These are phyloP conservation scores for Cyberlindnera meyerae DNA, from an alignment of 805 yeast species.

Conservation along the genomic window DNA sequence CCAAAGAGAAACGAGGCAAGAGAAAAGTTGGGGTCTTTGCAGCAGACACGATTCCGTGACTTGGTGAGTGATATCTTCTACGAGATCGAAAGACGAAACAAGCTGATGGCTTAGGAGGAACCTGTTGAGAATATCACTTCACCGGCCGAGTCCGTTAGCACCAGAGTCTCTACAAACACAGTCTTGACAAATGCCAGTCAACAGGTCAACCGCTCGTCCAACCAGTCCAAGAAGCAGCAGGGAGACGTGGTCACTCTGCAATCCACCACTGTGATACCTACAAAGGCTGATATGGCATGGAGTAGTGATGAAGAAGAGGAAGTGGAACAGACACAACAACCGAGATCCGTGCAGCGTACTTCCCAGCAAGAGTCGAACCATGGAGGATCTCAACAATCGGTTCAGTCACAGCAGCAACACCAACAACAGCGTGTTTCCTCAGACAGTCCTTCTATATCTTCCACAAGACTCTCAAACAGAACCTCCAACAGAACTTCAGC, in stretches of 20 bases:
- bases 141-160: background rate
- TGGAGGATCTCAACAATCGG: background rate
- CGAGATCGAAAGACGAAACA: constrained; percentile 75
- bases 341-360: too few relatives aligned
- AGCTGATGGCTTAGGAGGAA: constrained; percentile 33
- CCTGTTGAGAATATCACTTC: background rate
- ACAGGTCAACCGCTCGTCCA: constrained; percentile 2
- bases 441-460: background rate
- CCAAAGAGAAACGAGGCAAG: constrained; percentile 95
- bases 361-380: background rate
- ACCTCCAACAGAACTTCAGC: constrained; percentile 8
- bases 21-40: constrained; percentile 80
- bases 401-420: too few relatives aligned
- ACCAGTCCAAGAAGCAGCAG: constrained; percentile 2
- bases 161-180: constrained; percentile 5
- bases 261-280: constrained; percentile 72
- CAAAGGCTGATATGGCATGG: constrained; percentile 82
- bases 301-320: constrained; percentile 78
- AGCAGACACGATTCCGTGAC: constrained; percentile 79
- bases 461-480: background rate
- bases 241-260: constrained; percentile 40
- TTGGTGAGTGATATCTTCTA: constrained; percentile 82
- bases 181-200: constrained; percentile 1
- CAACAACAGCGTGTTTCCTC: constrained; percentile 1
- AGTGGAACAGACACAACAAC: constrained; percentile 16